A percentile compares a stretch with the other conserved stretches of the same genome.
These are phyloP conservation scores for Psilocybe azurescens DNA, from an alignment of 768 basidiomycete genomes.

Conservation along the genomic window DNA sequence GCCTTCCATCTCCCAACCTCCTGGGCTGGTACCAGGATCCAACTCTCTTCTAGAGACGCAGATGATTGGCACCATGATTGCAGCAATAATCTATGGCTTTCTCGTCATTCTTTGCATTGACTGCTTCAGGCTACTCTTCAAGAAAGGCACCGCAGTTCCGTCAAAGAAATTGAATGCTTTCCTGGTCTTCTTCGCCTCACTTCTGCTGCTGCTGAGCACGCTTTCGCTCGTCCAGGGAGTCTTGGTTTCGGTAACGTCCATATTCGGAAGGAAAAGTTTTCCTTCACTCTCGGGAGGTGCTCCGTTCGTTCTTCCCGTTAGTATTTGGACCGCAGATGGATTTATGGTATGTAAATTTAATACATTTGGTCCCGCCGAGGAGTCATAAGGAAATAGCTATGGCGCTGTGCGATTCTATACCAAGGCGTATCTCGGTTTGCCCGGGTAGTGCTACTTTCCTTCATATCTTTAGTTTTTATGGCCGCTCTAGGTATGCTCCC, in stretches of 20 bases:
- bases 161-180: constrained; percentile 1
- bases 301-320: constrained; percentile 15
- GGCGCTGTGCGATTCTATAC: constrained; percentile 20
- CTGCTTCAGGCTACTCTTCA: constrained; percentile 11
- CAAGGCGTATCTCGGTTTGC: constrained; percentile 7
- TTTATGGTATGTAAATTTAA: constrained; percentile 17
- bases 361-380: background rate
- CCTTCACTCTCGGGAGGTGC: constrained; percentile 11
- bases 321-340: constrained; percentile 22
- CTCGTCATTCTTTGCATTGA: constrained; percentile 10
- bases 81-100: constrained; percentile 13
- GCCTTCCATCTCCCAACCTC: background rate
- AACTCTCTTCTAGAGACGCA: constrained; percentile 14
- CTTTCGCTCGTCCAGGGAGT: constrained; percentile 12
- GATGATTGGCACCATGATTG: constrained; percentile 18
- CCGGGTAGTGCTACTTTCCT: constrained; percentile 2
- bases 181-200: constrained; percentile 11
- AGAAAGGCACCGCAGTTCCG: background rate
- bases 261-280: constrained; percentile 11
- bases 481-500: constrained; percentile 8
- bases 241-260: constrained; percentile 4
- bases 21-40: constrained; percentile 5
- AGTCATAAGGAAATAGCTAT: constrained; percentile 9
- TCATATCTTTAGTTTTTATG: constrained; percentile 14
- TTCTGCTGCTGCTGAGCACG: constrained; percentile 16